Evolutionary conservation across 805 yeast genomes (phyloP), one percentile per base, ranked within the genome.

Genomic region (Pichia pseudocactophila): DNA sequence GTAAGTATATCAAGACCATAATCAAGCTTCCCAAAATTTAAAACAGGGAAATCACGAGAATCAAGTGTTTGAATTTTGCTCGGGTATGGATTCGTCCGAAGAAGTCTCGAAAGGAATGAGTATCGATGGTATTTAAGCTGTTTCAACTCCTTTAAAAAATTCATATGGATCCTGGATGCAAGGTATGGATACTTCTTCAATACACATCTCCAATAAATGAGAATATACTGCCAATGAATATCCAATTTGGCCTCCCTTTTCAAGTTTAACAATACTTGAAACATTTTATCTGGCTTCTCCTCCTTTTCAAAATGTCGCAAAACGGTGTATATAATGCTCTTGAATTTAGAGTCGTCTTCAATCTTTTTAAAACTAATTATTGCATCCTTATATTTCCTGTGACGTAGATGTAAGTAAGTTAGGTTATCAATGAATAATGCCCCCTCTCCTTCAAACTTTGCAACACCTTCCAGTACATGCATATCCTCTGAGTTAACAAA

Each of bases 231-330:
- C 40, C 43, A 50, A 22, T 50, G 44, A 27, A 53, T 44, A 19
- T 33, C 37, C n/a, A 51, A 41, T 3, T 46, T 47, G 5, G 44
- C 30, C 15, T 59, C 51, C 50, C 53, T n/a, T 53, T 59, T 42
- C 56, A 61, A 18, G 61, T 55, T 46, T 41, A 50, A 25, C 46
- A 58, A 37, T 13, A 59, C 39, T 13, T 39, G 30, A 12, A 51
- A 46, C 19, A 55, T 44, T 3, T 52, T 32, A 7, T 54, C 55
- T 2, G 62, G 55, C 13, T 49, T 46, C 15, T 44, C 39, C 16
- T 47, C 37, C 11, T 38, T 37, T 16, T 43, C 51, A 12, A 56
- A 28, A 46, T 50, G 46, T 17, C 45, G 41, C 2, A 54, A 22
- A 2, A 59, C 37, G n/a, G 40, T 46, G 42, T 43, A 49, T 27